Evolutionary conservation across 495 filamentous ascomycete genomes (phyloP), one percentile per base, ranked within the genome.

Genomic region (Penicillium paradoxum): DNA sequence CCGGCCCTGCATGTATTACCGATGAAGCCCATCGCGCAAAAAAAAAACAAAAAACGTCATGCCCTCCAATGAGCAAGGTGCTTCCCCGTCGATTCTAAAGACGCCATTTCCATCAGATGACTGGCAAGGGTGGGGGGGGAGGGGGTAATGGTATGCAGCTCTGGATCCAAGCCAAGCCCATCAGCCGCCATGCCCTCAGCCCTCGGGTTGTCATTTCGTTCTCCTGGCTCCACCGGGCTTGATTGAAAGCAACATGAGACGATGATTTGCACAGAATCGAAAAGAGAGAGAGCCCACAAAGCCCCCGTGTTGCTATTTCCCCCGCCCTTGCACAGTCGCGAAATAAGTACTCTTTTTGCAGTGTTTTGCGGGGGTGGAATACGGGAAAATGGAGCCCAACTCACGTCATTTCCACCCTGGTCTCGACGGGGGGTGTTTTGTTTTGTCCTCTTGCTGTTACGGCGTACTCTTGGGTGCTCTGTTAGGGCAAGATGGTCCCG

Each of bases 1-100:
- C 55, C 51, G 56, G 54, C 37, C 53, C 59, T 53, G 55, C 47
- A 44, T 48, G 48, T 8, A 22, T 13, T 36, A 19, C 36, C 38
- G 21, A 53, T 14, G 21, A 38, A 48, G 36, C 36, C n/a, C 36
- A 40, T 32, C 4, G 4, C 39, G 5, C 24, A 3, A 27, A 7
- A 27, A n/a, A n/a, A n/a, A n/a, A n/a, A n/a, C n/a, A n/a, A n/a
- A 22, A 40, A 40, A 32, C 36, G 36, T 41, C 37, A 41, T 50
- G 13, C 17, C 13, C 9, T 4, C 18, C 38, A 14, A 36, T 34
- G 13, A 36, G 29, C 21, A 41, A 38, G 29, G 17, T 11, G 25
- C 11, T 24, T 41, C 11, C 19, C 18, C 37, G 24, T 21, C 18
- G 21, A 40, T 17, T 45, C 29, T 30, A 19, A 34, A 17, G 33